Evolutionary conservation across 306 rosid genomes (phyloP).

Genomic region (Spatholobus suberectus): DNA sequence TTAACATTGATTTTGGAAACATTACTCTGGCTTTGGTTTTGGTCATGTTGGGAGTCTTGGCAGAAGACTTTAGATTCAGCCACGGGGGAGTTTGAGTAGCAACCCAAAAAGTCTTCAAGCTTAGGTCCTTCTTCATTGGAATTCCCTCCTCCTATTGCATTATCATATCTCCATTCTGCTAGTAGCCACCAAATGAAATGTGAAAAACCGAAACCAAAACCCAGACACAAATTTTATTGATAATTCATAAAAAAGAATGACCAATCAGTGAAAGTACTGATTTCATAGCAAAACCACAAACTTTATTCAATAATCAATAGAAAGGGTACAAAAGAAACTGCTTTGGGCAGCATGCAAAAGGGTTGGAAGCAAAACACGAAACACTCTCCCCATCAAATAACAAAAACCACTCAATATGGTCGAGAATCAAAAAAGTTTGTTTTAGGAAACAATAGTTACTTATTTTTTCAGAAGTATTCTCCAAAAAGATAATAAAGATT

Average conservation of each 20-base stretch:
- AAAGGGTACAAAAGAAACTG: constrained; percentile 16
- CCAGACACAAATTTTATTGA: constrained; percentile 23
- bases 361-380: background rate
- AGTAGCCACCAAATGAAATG: no score
- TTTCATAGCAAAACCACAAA: constrained; percentile 13
- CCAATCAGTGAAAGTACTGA: constrained; percentile 2
- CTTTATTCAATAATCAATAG: constrained; percentile 1
- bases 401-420: background rate
- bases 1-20: constrained; percentile 65
- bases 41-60: constrained; percentile 48
- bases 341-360: constrained; percentile 49
- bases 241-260: background rate
- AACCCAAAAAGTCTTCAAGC: constrained; percentile 94
- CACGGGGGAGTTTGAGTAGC: constrained; percentile 74
- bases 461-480: background rate
- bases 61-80: constrained; percentile 60
- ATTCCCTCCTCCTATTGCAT: constrained; percentile 57
- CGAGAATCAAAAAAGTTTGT: background rate
- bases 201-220: no score
- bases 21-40: constrained; percentile 46
- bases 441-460: background rate
- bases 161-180: constrained; percentile 83
- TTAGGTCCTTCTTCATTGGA: constrained; percentile 75
- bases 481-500: background rate
- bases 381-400: background rate